A percentile compares a stretch with the other conserved stretches of the same genome.
Conservation (phyloP, 768 basidiomycete species). For the Leccinum olivaceopallidum region DNA sequence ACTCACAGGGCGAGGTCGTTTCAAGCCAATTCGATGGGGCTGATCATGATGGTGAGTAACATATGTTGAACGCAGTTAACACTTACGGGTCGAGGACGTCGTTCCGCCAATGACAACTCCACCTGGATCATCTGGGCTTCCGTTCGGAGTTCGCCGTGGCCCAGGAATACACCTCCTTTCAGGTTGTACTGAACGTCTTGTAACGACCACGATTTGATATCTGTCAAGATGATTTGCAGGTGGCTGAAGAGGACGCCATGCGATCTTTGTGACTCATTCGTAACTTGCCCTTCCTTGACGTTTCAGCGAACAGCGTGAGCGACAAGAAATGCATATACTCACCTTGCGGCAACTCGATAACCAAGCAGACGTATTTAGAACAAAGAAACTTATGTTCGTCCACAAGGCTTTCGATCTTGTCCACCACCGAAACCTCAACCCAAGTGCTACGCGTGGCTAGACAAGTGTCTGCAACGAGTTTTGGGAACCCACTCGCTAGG, state of each 20-base stretch:
- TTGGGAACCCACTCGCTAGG: too few species aligned
- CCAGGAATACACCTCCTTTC: neutral
- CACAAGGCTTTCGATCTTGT: neutral
- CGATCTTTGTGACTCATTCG: neutral
- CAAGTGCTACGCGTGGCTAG: neutral
- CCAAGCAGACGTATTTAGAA: neutral
- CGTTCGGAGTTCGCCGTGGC: too few species aligned
- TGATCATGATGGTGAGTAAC: too few species aligned
- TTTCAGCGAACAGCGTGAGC: neutral
- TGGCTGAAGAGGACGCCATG: neutral
- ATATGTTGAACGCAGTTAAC: too few species aligned
- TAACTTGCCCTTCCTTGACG: too few species aligned
- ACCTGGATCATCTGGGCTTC: too few species aligned
- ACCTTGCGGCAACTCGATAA: neutral
- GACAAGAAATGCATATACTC: neutral
- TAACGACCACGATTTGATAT: neutral
- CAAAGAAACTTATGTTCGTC: neutral
- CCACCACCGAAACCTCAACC: neutral
- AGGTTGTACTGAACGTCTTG: neutral
- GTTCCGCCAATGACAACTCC: too few species aligned
- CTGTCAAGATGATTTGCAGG: neutral
- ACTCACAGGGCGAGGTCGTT: too few species aligned
- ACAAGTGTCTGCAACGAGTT: too few species aligned
- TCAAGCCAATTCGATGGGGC: too few species aligned
- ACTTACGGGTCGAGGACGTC: too few species aligned